Percentiles rank a stretch among this genome's conserved stretches.
phyloP scores from a whole-genome alignment of 2,329 filamentous ascomycete species.

The Beauveria rudraprayagi region DNA sequence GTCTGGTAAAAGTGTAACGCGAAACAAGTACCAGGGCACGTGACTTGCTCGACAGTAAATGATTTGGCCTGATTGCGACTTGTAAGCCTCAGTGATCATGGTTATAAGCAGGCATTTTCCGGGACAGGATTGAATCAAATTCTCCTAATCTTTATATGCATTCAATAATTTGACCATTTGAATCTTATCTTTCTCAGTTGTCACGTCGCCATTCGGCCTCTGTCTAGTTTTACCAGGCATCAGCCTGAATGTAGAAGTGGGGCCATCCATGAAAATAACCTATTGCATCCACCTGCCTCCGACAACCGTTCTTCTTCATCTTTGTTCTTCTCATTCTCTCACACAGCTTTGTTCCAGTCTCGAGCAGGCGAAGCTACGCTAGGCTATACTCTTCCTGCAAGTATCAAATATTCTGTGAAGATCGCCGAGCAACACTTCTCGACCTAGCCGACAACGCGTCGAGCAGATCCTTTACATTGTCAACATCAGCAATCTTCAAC shows the following conservation, averaged over 20 bases:
- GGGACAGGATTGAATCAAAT: too few relatives aligned
- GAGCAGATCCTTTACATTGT: neutral
- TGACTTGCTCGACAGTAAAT: conserved; percentile 7
- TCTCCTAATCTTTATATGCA: too few relatives aligned
- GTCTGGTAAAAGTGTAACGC: conserved; percentile 16
- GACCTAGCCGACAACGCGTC: neutral
- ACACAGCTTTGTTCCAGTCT: neutral
- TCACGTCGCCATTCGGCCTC: neutral
- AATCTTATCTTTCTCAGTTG: neutral
- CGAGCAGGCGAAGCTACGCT: neutral
- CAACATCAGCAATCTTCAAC: conserved; percentile 1
- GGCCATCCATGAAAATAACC: neutral
- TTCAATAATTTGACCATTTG: neutral
- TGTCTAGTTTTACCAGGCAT: neutral
- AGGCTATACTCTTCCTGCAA: neutral
- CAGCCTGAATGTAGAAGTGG: conserved; percentile 7
- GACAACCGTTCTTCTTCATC: neutral
- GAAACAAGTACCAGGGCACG: conserved; percentile 24
- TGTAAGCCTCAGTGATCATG: neutral
- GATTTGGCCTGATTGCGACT: neutral
- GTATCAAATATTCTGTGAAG: neutral
- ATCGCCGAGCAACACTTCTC: neutral
- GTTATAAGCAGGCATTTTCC: neutral
- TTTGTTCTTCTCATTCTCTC: neutral
- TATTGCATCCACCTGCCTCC: neutral